A percentile compares a stretch with the other conserved stretches of the same genome.
phyloP scores from a whole-genome alignment of 106 monocot species.

The Platanthera zijinensis region DNA sequence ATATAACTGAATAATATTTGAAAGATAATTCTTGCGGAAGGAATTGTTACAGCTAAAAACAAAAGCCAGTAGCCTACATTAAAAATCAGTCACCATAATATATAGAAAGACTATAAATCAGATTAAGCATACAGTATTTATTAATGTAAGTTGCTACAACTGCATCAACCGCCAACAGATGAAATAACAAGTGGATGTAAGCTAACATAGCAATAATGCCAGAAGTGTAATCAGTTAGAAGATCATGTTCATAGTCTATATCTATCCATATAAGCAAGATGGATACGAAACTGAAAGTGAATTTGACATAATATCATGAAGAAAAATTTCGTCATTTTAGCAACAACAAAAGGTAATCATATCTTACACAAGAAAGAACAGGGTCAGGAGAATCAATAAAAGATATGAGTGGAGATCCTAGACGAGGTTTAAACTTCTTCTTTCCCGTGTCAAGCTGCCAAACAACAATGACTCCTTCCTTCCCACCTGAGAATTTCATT shows the following conservation, averaged over 20 bases:
- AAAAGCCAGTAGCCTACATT: background rate
- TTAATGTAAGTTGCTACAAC: too few relatives aligned
- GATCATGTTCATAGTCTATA: background rate
- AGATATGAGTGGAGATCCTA: slow-evolving; percentile 76
- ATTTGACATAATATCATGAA: background rate
- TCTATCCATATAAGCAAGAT: background rate
- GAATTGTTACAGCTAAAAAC: background rate
- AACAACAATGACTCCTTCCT: slow-evolving; percentile 90
- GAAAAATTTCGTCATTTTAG: background rate
- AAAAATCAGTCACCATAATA: background rate
- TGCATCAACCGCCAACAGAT: too few relatives aligned
- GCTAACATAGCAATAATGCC: background rate
- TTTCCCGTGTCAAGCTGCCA: slow-evolving; percentile 96
- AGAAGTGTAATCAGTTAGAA: background rate
- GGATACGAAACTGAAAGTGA: background rate
- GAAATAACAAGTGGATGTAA: too few relatives aligned
- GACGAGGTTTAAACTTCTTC: slow-evolving; percentile 72
- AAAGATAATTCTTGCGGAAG: background rate
- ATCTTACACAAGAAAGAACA: slow-evolving; percentile 80
- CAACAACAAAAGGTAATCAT: background rate
- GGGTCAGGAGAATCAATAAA: slow-evolving; percentile 66
- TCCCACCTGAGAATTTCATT: slow-evolving; percentile 49
- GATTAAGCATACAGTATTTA: too few relatives aligned
- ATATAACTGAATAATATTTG: background rate
- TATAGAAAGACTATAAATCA: too few relatives aligned